Base-by-base conservation (phyloP, 2,329 filamentous ascomycete genomes). In the Dryadomyces sulphureus region DNA sequence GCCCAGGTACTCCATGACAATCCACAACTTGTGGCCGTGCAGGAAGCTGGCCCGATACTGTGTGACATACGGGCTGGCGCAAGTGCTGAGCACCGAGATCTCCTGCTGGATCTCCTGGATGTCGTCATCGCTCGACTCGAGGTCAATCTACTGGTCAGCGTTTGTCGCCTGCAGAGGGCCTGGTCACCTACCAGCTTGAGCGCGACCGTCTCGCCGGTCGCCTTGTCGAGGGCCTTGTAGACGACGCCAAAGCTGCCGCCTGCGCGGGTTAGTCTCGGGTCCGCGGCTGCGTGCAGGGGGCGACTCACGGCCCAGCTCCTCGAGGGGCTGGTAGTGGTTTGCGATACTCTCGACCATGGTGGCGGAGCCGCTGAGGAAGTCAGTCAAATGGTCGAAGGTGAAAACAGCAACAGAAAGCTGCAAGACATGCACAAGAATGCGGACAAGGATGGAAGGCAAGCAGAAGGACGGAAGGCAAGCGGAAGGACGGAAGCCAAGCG, bases 81-180 rank as follows among this genome's bases (percentile, higher is more conserved):
- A 98, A 45, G 92, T 95, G 64, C 89, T 92, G 50, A 98, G 72
- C 30, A 98, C 84, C 3, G 87, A 84, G 54, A 98, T 96, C 61
- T 98, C 92, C 59, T 94, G 88, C 57, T 98, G 90, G 48, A 98
- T 96, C 60, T 98, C 92, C 62, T 89, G 84, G 49, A 98, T 94
- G 60, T 98, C 92, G 66, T 98, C 92, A 63, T 94, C 90, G 69
- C 88, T 96, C 48, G 90, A 94, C 66, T 98, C 92, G 59, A 98
- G 85, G 63, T 98, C 92, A 62, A 98, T 96, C 88, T 96, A 8
- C 12, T 6, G 17, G 11, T 32, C 27, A 12, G 6, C 25, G 27
- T 32, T 32, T 32, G 27, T 14, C 4, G 27, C 16, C 27, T 32
- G 11, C 27, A 14, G 4, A 32, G 6, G 25, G 7, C n/a, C 14